phyloP scores from a whole-genome alignment of 2,329 filamentous ascomycete genomes.

The Xylaria multiplex region DNA sequence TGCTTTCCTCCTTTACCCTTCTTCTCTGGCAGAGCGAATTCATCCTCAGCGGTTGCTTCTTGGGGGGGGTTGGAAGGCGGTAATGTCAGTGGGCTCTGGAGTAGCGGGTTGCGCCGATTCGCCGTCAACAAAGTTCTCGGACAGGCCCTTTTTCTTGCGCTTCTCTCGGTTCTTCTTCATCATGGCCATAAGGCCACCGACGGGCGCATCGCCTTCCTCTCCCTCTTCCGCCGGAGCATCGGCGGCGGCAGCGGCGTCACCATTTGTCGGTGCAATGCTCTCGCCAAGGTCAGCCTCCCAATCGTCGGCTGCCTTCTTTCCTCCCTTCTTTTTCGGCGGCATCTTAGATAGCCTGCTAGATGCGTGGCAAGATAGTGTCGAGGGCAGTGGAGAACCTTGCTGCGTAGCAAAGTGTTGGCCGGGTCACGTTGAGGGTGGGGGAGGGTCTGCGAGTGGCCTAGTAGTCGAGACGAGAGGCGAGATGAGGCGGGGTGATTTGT shows the following conservation, averaged over 20 bases:
- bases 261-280: constrained; percentile 68
- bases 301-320: constrained; percentile 86
- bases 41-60: constrained; percentile 85
- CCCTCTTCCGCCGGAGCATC: constrained; percentile 60
- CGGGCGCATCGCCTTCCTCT: constrained; percentile 66
- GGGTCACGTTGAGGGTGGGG: not conserved
- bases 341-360: constrained; percentile 62
- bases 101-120: constrained; percentile 64
- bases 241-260: constrained; percentile 48
- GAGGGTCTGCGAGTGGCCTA: not conserved
- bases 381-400: not conserved
- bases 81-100: constrained; percentile 49
- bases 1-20: constrained; percentile 69
- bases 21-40: constrained; percentile 85
- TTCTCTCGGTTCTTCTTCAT: constrained; percentile 85
- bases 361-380: constrained; percentile 3
- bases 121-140: constrained; percentile 78
- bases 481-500: constrained; percentile 22
- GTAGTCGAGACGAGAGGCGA: constrained; percentile 20
- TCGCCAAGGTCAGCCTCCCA: constrained; percentile 96
- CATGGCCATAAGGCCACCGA: constrained; percentile 79
- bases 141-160: constrained; percentile 86
- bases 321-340: constrained; percentile 93
- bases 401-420: constrained; percentile 13
- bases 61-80: constrained; percentile 77